phyloP scores from a whole-genome alignment of 2,329 filamentous ascomycete species.

The Neodidymelliopsis sp. region DNA sequence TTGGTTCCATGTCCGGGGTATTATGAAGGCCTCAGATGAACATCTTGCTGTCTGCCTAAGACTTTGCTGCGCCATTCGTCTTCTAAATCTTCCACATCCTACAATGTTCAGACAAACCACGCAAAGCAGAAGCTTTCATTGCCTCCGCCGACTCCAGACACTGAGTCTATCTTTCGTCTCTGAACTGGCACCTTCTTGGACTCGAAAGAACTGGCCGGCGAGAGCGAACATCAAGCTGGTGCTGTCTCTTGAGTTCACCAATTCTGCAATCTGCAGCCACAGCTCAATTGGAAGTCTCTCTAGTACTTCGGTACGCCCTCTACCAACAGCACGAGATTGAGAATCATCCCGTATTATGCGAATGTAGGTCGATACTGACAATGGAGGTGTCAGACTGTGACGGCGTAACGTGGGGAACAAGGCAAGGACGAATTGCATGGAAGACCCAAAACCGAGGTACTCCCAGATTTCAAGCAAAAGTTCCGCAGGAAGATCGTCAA shows the following conservation, averaged over 20 bases:
- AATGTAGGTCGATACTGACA: conserved; percentile 35
- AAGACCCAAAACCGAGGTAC: conserved; percentile 50
- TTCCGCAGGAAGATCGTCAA: conserved; percentile 56
- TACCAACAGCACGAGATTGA: not conserved
- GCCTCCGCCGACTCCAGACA: conserved; percentile 26
- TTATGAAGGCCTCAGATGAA: no score
- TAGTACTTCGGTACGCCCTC: conserved; percentile 7
- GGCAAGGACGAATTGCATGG: conserved; percentile 57
- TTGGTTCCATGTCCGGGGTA: no score
- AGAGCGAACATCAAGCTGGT: conserved; percentile 49
- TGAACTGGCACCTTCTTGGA: conserved; percentile 18
- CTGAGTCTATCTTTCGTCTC: conserved; percentile 22
- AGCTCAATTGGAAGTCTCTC: conserved; percentile 51
- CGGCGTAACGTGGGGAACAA: conserved; percentile 54
- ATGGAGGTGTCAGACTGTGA: conserved; percentile 43
- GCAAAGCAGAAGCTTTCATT: not conserved
- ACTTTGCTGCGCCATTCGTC: no score
- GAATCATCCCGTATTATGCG: conserved; percentile 29
- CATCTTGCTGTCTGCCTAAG: no score
- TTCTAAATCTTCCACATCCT: no score
- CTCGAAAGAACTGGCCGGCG: conserved; percentile 25
- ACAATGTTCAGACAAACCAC: not conserved
- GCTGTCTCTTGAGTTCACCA: conserved; percentile 47
- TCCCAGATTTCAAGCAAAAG: conserved; percentile 56
- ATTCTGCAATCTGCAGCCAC: conserved; percentile 49